These are phyloP conservation scores for Rhizomucor pusillus DNA, from an alignment of 371 early-diverging fungal genomes.

Conservation along the genomic window DNA sequence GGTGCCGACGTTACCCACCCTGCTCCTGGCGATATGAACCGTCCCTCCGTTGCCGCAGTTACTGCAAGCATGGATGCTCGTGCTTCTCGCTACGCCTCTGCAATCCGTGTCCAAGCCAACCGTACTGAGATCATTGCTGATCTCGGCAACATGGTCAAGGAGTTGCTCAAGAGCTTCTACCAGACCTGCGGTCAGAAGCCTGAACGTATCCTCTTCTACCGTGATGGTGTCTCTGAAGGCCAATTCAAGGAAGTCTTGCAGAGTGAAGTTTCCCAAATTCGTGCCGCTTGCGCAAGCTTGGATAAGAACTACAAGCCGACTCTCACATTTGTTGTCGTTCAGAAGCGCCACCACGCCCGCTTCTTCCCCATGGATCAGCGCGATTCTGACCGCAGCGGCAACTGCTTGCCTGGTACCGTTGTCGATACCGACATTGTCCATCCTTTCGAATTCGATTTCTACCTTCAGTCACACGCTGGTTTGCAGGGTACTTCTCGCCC, in stretches of 20 bases:
- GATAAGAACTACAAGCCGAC: constrained; percentile 75
- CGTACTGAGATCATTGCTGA: constrained; percentile 88
- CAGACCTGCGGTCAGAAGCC: constrained; percentile 78
- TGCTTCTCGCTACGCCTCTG: constrained; percentile 83
- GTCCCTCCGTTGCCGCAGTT: constrained; percentile 82
- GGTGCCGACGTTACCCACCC: constrained; percentile 97
- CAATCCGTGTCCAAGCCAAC: constrained; percentile 80
- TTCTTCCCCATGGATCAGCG: constrained; percentile 81
- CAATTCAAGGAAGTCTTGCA: constrained; percentile 82
- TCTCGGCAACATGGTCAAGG: constrained; percentile 78
- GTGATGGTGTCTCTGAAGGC: constrained; percentile 93
- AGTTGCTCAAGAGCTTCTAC: constrained; percentile 79
- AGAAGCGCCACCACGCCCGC: constrained; percentile 95
- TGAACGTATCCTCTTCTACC: constrained; percentile 87
- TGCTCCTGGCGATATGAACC: constrained; percentile 67
- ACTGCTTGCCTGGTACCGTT: constrained; percentile 83
- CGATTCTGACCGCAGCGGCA: constrained; percentile 41
- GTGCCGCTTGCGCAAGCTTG: constrained; percentile 65
- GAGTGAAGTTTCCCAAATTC: constrained; percentile 78
- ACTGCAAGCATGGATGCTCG: constrained; percentile 77
- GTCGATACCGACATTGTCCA: constrained; percentile 85
- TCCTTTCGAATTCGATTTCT: constrained; percentile 88
- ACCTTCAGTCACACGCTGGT: constrained; percentile 83
- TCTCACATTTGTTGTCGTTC: constrained; percentile 91
- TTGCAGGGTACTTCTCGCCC: constrained; percentile 87